Evolutionary conservation across 495 filamentous ascomycete species (phyloP).

Genomic region (Penicillium bialowiezense): DNA sequence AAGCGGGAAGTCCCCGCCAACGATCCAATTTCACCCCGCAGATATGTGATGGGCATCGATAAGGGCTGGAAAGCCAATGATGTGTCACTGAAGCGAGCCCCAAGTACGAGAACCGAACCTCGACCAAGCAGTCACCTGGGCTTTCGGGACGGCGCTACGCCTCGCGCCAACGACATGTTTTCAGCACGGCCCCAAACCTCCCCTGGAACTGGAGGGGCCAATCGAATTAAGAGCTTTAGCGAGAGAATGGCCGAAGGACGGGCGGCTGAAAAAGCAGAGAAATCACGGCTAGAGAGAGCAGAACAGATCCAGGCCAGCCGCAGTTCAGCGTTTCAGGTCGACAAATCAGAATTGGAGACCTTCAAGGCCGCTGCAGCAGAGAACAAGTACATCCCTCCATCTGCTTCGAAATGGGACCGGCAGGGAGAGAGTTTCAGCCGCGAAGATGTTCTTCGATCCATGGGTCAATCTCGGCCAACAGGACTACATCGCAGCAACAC

Average conservation of each 20-base stretch:
- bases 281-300: constrained; percentile 43
- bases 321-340: constrained; percentile 70
- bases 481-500: constrained; percentile 52
- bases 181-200: constrained; percentile 26
- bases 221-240: constrained; percentile 71
- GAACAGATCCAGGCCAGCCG: constrained; percentile 59
- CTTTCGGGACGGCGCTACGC: constrained; percentile 23
- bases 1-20: constrained; percentile 44
- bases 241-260: constrained; percentile 74
- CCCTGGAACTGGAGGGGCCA: constrained; percentile 21
- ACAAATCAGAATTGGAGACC: constrained; percentile 60
- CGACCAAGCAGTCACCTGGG: constrained; percentile 35
- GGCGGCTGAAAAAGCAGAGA: constrained; percentile 49
- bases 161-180: constrained; percentile 23
- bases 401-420: constrained; percentile 44
- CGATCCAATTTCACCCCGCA: constrained; percentile 69
- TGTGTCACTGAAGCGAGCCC: constrained; percentile 78
- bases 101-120: constrained; percentile 29
- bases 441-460: constrained; percentile 60
- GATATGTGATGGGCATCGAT: constrained; percentile 84
- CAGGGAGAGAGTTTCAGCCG: constrained; percentile 53
- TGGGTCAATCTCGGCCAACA: constrained; percentile 24
- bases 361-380: constrained; percentile 61
- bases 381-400: constrained; percentile 22
- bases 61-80: constrained; percentile 79